phyloP scores from a whole-genome alignment of 495 filamentous ascomycete genomes.

The Aspergillus asperescens region DNA sequence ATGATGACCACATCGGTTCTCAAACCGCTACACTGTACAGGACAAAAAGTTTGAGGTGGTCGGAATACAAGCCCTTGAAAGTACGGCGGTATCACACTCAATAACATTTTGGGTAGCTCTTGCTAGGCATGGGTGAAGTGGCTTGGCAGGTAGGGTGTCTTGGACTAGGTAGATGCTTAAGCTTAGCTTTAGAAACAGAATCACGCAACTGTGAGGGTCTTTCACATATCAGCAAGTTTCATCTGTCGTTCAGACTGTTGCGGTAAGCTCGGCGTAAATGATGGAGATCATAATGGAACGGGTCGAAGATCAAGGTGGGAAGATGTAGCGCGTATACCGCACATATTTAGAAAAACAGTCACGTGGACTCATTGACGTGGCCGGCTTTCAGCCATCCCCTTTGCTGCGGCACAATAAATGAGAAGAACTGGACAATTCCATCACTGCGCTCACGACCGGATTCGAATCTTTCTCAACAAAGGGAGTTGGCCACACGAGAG shows the following conservation, averaged over 20 bases:
- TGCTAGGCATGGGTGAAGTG: background rate
- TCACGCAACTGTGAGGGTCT: no score
- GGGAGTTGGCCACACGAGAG: background rate
- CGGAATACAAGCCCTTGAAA: conserved; percentile 5
- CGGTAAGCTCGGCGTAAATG: background rate
- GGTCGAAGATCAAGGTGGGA: background rate
- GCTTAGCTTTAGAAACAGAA: background rate
- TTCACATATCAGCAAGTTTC: background rate
- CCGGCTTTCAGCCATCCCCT: background rate
- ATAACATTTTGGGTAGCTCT: background rate
- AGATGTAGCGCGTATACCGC: background rate
- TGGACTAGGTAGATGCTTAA: background rate
- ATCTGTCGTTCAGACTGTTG: background rate
- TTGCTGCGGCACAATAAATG: background rate
- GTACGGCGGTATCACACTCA: conserved; percentile 14
- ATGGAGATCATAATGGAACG: background rate
- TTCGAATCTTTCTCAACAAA: background rate
- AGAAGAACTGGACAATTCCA: background rate
- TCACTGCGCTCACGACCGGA: background rate
- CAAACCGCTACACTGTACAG: background rate
- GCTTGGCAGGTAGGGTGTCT: background rate
- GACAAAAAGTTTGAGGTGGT: conserved; percentile 3
- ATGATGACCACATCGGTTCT: no score
- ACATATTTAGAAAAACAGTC: background rate
- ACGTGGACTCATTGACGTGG: background rate